Percentiles rank a stretch among this genome's conserved stretches.
phyloP scores from a whole-genome alignment of 176 grass and related monocot genomes.

The Ampelocalamus luodianensis region DNA sequence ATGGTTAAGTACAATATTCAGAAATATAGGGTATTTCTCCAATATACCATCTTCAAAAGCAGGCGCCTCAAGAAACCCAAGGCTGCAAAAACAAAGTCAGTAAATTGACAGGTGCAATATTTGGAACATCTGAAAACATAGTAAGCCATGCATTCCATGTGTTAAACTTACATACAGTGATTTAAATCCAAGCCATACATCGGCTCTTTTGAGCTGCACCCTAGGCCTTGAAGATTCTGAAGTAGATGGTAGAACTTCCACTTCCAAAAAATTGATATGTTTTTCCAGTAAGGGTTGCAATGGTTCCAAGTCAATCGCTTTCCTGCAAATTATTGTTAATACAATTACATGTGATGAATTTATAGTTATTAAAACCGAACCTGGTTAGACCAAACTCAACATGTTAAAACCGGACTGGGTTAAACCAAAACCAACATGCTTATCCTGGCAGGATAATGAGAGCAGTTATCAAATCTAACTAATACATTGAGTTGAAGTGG shows the following conservation, averaged over 20 bases:
- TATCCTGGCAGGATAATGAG: conserved; percentile 20
- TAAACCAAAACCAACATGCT: conserved; percentile 24
- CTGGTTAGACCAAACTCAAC: conserved; percentile 24
- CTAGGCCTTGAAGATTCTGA: conserved; percentile 68
- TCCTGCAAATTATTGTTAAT: conserved; percentile 52
- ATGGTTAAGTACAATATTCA: conserved; percentile 92
- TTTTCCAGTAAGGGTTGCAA: conserved; percentile 87
- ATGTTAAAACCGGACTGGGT: background rate
- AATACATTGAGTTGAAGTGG: conserved; percentile 17
- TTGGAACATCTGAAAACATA: conserved; percentile 20
- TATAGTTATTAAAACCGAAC: conserved; percentile 25
- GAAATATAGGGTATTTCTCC: conserved; percentile 90
- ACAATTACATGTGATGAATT: conserved; percentile 36
- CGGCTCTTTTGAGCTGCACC: conserved; percentile 75
- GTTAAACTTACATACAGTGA: conserved; percentile 92
- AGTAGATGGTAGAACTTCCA: conserved; percentile 67
- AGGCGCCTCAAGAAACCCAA: conserved; percentile 93
- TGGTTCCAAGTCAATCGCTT: conserved; percentile 76
- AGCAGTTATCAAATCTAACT: conserved; percentile 35
- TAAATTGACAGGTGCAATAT: conserved; percentile 32
- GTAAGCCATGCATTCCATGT: conserved; percentile 41
- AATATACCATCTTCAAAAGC: conserved; percentile 96
- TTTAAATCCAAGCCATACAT: conserved; percentile 99
- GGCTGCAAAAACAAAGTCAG: conserved; percentile 53
- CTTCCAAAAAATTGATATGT: conserved; percentile 84